Conservation (phyloP, 1,284 basidiomycete genomes). For the Leccinum fallax region DNA sequence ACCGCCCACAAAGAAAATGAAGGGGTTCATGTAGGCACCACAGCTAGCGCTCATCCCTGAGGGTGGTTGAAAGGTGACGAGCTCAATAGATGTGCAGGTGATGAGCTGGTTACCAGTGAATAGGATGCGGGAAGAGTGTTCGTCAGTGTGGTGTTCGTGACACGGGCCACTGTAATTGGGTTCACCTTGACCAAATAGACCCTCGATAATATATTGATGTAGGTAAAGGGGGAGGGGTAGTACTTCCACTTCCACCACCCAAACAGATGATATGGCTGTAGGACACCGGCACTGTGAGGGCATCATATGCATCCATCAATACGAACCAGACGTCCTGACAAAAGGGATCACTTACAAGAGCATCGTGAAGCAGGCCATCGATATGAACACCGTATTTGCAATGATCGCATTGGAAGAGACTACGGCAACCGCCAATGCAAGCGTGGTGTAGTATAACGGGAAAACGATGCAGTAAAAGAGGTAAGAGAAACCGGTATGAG, state of each 20-base stretch:
- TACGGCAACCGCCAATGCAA: slow-evolving; percentile 60
- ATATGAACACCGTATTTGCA: slow-evolving; percentile 42
- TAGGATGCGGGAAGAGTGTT: slow-evolving; percentile 3
- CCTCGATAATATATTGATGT: slow-evolving; percentile 6
- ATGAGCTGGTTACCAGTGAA: slow-evolving; percentile 48
- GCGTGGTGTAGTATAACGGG: slow-evolving; percentile 52
- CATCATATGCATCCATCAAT: slow-evolving; percentile 25
- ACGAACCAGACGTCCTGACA: neutral
- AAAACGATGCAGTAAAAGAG: slow-evolving; percentile 49
- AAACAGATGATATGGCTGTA: slow-evolving; percentile 61
- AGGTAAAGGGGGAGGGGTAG: slow-evolving; percentile 13
- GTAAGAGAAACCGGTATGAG: slow-evolving; percentile 49
- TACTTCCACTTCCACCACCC: slow-evolving; percentile 89
- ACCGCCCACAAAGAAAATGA: slow-evolving; percentile 61
- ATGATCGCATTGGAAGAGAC: slow-evolving; percentile 66
- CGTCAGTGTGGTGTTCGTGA: neutral
- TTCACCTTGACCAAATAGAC: slow-evolving; percentile 10
- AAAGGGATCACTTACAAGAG: slow-evolving; percentile 13
- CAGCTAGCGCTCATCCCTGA: slow-evolving; percentile 55
- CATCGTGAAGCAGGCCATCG: slow-evolving; percentile 50
- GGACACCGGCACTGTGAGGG: slow-evolving; percentile 57
- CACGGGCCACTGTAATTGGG: neutral
- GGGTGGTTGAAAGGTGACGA: slow-evolving; percentile 51
- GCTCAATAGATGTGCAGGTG: slow-evolving; percentile 58
- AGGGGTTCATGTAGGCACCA: slow-evolving; percentile 53